phyloP scores from a whole-genome alignment of 1,284 basidiomycete genomes.

The Papiliotrema terrestris region DNA sequence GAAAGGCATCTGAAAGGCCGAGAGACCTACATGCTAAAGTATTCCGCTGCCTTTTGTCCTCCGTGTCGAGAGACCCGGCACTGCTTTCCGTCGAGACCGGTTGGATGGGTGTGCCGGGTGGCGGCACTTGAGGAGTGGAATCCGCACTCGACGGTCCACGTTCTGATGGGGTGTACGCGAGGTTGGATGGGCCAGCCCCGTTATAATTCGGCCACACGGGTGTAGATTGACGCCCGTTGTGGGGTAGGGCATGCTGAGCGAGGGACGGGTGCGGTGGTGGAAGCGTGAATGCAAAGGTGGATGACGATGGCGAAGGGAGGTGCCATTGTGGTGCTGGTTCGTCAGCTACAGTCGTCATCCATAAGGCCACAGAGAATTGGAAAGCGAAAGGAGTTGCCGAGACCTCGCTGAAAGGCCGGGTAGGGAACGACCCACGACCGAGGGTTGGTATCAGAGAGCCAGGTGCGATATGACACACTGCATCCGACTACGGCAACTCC shows the following conservation, averaged over 20 bases:
- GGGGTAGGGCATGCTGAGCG: neutral
- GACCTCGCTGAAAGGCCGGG: no score
- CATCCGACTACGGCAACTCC: no score
- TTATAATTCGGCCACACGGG: neutral
- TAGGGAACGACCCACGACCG: no score
- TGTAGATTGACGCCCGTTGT: neutral
- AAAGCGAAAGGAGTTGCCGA: no score
- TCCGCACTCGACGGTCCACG: neutral
- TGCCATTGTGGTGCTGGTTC: no score
- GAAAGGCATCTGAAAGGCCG: no score
- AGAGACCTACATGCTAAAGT: constrained; percentile 30
- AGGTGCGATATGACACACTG: no score
- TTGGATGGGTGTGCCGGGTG: neutral
- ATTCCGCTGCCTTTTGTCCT: constrained; percentile 34
- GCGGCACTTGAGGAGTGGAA: neutral
- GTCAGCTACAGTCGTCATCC: no score
- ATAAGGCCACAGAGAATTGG: no score
- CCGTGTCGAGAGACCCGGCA: constrained; percentile 10
- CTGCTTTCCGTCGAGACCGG: neutral
- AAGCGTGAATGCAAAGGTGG: neutral
- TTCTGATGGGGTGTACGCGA: neutral
- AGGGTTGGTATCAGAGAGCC: no score
- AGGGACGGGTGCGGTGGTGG: neutral
- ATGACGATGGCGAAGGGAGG: neutral
- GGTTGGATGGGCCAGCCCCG: neutral